Evolutionary conservation across 306 rosid genomes (phyloP).

Genomic region (Castanea crenata): DNA sequence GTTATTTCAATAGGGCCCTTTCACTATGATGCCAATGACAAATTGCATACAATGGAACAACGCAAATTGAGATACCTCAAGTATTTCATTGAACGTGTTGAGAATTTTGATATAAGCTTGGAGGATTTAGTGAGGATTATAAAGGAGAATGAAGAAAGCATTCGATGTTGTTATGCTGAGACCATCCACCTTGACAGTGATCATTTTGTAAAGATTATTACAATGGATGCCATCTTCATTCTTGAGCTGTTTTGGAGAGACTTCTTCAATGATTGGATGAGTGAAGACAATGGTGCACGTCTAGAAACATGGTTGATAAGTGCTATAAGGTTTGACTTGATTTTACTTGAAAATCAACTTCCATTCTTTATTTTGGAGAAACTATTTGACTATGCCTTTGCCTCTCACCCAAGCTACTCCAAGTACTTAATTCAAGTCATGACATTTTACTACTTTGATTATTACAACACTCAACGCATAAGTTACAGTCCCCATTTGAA

Average conservation of each 20-base stretch:
- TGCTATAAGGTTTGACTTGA: not conserved
- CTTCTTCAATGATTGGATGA: not conserved
- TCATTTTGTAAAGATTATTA: not conserved
- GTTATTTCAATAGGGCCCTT: no score
- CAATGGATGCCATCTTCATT: not conserved
- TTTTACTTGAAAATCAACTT: not conserved
- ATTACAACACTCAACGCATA: not conserved
- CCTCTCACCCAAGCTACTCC: not conserved
- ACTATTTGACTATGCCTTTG: not conserved
- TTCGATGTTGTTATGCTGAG: no score
- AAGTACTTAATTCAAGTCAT: not conserved
- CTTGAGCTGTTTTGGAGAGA: not conserved
- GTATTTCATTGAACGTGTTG: not conserved
- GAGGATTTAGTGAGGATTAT: not conserved
- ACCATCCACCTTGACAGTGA: not conserved
- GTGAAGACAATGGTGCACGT: not conserved
- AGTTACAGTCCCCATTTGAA: not conserved
- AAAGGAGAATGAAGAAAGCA: no score
- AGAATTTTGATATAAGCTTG: not conserved
- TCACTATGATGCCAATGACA: no score
- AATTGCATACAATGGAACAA: no score
- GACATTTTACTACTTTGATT: not conserved
- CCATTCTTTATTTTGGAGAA: not conserved
- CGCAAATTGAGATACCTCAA: not conserved
- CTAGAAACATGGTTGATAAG: not conserved